Conservation (phyloP, 169 alveolate species). For the Plasmodium fragile region DNA sequence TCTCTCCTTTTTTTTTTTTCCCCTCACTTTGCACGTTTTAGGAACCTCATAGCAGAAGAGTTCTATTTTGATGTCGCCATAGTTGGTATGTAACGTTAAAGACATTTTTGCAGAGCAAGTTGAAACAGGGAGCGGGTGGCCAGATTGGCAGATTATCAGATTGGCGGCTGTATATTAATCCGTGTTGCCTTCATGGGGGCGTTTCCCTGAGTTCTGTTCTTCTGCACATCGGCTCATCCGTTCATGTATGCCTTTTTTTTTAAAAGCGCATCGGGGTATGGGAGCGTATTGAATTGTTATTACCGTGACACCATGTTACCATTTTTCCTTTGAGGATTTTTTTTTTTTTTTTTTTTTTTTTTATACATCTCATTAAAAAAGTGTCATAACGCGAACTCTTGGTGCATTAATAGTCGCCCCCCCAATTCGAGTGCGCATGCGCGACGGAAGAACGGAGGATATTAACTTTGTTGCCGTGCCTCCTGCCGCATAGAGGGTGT, state of each 20-base stretch:
- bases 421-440: not conserved
- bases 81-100: slow-evolving; percentile 67
- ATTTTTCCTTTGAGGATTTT: too few species aligned
- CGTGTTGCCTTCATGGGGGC: not conserved
- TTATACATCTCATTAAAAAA: not conserved
- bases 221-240: not conserved
- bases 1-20: not conserved
- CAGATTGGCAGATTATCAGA: not conserved
- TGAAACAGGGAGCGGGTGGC: not conserved
- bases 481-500: not conserved
- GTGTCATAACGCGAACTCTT: not conserved
- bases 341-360: too few species aligned
- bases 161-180: not conserved
- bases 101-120: slow-evolving; percentile 41
- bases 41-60: slow-evolving; percentile 88
- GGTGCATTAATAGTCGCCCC: not conserved
- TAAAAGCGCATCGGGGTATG: too few species aligned
- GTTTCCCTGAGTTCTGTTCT: not conserved
- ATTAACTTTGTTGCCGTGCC: not conserved
- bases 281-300: too few species aligned
- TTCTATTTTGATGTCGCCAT: slow-evolving; percentile 80
- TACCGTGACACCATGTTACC: not conserved
- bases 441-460: not conserved
- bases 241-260: not conserved
- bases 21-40: slow-evolving; percentile 83